phyloP scores from a whole-genome alignment of 352 stramenopile genomes.

The Phytophthora citrophthora region DNA sequence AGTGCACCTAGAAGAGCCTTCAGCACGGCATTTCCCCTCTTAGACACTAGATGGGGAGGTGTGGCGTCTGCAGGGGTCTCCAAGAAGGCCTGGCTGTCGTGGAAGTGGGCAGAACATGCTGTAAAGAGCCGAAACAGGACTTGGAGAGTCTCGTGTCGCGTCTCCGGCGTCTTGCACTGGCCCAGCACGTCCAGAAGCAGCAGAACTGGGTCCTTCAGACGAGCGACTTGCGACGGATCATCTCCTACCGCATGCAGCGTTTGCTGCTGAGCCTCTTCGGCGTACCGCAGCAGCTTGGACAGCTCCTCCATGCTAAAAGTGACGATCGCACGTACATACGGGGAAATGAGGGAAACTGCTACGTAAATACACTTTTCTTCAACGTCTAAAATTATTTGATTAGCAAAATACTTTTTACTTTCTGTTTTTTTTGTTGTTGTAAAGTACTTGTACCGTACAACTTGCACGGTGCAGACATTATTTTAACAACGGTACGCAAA shows the following conservation, averaged over 20 bases:
- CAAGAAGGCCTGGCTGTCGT: constrained; percentile 46
- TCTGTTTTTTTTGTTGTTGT: background rate
- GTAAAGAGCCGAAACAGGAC: constrained; percentile 51
- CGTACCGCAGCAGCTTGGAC: constrained; percentile 42
- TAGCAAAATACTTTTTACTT: background rate
- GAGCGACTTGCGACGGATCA: constrained; percentile 26
- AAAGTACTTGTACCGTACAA: no score
- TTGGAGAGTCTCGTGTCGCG: constrained; percentile 42
- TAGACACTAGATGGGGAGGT: constrained; percentile 9
- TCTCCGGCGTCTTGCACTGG: constrained; percentile 30
- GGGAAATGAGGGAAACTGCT: background rate
- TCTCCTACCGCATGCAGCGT: constrained; percentile 34
- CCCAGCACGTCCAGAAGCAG: constrained; percentile 57
- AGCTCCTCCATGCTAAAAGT: constrained; percentile 34
- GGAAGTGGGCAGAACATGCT: constrained; percentile 41
- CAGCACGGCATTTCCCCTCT: constrained; percentile 50
- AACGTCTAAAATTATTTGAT: background rate
- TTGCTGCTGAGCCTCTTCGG: constrained; percentile 47
- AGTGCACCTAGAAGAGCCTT: constrained; percentile 58
- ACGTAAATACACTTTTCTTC: background rate
- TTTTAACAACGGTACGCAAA: no score
- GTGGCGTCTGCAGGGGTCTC: constrained; percentile 10
- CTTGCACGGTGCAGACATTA: background rate
- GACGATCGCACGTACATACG: background rate
- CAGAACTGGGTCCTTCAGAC: constrained; percentile 51